Evolutionary conservation across 192 early-diverging fungal species (phyloP).

Genomic region (Coemansia sp.): DNA sequence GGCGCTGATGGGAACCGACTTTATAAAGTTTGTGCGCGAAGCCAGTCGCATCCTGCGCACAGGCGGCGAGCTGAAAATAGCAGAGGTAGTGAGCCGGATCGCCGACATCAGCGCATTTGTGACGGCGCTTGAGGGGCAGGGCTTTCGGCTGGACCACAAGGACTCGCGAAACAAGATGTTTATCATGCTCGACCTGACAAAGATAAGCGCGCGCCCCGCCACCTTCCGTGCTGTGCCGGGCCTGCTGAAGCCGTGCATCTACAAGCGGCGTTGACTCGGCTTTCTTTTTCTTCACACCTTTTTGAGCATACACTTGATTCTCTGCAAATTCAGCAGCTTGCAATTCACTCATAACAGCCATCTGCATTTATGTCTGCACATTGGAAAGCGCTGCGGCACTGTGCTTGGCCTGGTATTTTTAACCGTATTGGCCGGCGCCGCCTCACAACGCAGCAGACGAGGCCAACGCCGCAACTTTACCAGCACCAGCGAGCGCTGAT

Average conservation of each 20-base stretch:
- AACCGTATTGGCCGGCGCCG: not conserved
- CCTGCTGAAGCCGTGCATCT: constrained; percentile 62
- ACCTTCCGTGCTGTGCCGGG: constrained; percentile 14
- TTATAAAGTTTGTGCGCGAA: constrained; percentile 86
- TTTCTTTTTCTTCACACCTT: not conserved
- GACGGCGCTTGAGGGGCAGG: constrained; percentile 64
- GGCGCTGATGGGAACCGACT: constrained; percentile 97
- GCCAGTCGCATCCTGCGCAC: constrained; percentile 75
- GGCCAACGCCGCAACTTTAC: constrained; percentile 29
- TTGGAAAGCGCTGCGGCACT: not conserved
- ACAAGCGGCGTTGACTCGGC: constrained; percentile 52
- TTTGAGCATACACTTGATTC: too few species aligned
- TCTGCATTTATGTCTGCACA: not conserved
- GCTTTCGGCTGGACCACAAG: constrained; percentile 75
- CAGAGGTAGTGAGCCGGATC: constrained; percentile 92
- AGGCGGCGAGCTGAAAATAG: constrained; percentile 88
- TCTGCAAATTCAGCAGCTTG: too few species aligned
- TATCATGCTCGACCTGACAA: constrained; percentile 84
- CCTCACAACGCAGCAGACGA: constrained; percentile 1
- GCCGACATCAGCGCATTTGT: constrained; percentile 78
- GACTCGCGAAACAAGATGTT: constrained; percentile 94
- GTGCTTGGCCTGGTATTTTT: not conserved
- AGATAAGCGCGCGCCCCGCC: constrained; percentile 23
- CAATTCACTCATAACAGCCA: too few species aligned
- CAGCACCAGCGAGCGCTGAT: constrained; percentile 42